Evolutionary conservation across 441 rosid species (phyloP).

Genomic region (Sinapis alba): DNA sequence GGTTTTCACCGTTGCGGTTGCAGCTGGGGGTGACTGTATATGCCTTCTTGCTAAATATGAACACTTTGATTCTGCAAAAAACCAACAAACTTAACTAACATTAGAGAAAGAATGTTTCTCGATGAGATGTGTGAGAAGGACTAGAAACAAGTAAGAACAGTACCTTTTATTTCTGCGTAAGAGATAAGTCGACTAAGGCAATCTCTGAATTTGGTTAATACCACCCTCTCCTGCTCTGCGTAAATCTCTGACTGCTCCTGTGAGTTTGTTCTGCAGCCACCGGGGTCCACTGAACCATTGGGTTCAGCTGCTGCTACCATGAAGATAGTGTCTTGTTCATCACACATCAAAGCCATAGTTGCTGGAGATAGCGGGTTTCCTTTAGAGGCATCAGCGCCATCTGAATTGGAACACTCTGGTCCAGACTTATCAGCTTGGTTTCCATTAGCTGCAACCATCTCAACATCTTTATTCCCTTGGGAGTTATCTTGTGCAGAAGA

Average conservation of each 20-base stretch:
- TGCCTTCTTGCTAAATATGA: slow-evolving; percentile 69
- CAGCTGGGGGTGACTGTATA: slow-evolving; percentile 40
- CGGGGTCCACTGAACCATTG: slow-evolving; percentile 50
- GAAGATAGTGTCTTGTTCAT: slow-evolving; percentile 51
- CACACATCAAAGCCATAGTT: slow-evolving; percentile 94
- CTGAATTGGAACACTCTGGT: slow-evolving; percentile 54
- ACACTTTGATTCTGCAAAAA: slow-evolving; percentile 62
- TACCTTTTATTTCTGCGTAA: slow-evolving; percentile 87
- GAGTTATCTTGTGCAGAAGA: slow-evolving; percentile 60
- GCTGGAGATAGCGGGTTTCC: slow-evolving; percentile 94
- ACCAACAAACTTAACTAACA: neutral
- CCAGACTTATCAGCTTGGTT: slow-evolving; percentile 58
- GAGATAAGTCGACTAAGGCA: slow-evolving; percentile 89
- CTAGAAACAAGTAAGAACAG: slow-evolving; percentile 12
- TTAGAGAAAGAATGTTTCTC: slow-evolving; percentile 2
- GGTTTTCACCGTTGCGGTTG: slow-evolving; percentile 35
- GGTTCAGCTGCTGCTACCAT: slow-evolving; percentile 70
- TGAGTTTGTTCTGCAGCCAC: slow-evolving; percentile 54
- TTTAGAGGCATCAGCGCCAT: slow-evolving; percentile 61
- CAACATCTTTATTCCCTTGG: slow-evolving; percentile 54
- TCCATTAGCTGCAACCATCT: slow-evolving; percentile 51
- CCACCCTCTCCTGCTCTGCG: slow-evolving; percentile 83
- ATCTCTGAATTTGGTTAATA: slow-evolving; percentile 81
- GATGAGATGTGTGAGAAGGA: slow-evolving; percentile 19
- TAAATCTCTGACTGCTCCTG: slow-evolving; percentile 67